These are phyloP conservation scores for Colletotrichum neosansevieriae DNA, from an alignment of 2,329 filamentous ascomycete genomes.

Conservation along the genomic window DNA sequence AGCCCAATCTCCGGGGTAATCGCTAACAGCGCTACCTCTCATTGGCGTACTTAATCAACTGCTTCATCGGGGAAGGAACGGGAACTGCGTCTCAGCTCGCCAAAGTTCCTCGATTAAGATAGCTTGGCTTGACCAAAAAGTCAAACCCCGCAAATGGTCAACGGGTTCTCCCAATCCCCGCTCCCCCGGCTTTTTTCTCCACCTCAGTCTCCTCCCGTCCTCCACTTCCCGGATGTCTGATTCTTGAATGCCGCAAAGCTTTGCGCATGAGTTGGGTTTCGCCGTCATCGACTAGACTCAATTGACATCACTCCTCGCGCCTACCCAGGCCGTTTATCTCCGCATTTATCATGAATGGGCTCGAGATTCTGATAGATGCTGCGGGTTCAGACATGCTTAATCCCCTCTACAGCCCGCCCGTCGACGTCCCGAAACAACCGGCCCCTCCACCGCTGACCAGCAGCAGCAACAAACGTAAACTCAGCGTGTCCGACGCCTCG, in stretches of 20 bases:
- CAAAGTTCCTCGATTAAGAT: no score
- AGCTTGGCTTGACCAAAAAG: background rate
- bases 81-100: no score
- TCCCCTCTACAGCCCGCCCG: conserved; percentile 21
- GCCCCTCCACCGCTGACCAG: conserved; percentile 15
- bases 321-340: conserved; percentile 3
- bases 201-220: conserved; percentile 14
- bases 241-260: background rate
- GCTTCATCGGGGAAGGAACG: no score
- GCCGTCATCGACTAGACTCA: conserved; percentile 17
- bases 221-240: conserved; percentile 33
- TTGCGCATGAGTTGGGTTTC: conserved; percentile 19
- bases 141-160: conserved; percentile 8
- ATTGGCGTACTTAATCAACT: background rate
- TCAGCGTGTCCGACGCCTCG: conserved; percentile 31
- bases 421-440: conserved; percentile 25
- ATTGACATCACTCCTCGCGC: conserved; percentile 5
- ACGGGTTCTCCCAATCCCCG: conserved; percentile 4
- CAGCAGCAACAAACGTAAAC: conserved; percentile 28
- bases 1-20: background rate
- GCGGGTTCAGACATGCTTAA: conserved; percentile 38
- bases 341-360: conserved; percentile 31
- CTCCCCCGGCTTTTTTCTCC: conserved; percentile 13
- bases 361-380: conserved; percentile 37
- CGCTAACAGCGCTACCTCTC: background rate